These are phyloP conservation scores for Carex myosuroides DNA, from an alignment of 176 grass and related monocot genomes.

Conservation along the genomic window DNA sequence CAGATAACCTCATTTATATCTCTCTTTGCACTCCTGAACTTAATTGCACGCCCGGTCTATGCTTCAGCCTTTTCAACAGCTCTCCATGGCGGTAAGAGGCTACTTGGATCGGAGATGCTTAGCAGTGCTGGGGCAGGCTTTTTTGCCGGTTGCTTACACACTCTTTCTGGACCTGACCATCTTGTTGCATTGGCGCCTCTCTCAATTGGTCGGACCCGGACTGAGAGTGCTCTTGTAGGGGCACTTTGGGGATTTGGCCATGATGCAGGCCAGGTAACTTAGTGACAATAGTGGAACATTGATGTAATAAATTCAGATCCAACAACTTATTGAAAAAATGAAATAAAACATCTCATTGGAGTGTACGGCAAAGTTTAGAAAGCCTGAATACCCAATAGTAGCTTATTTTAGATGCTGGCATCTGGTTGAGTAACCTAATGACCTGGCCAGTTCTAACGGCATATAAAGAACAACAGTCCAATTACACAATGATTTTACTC, in stretches of 20 bases:
- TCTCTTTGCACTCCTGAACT: conserved; percentile 4
- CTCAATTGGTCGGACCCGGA: conserved; percentile 70
- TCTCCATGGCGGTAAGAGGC: conserved; percentile 28
- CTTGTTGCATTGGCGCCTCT: conserved; percentile 84
- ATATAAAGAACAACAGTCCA: too few relatives aligned
- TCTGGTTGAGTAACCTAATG: not conserved
- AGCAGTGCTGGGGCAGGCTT: conserved; percentile 88
- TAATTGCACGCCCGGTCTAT: conserved; percentile 33
- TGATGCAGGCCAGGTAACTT: conserved; percentile 56
- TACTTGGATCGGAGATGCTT: conserved; percentile 55
- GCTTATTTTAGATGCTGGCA: not conserved
- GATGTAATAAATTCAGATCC: not conserved
- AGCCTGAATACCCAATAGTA: not conserved
- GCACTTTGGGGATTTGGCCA: conserved; percentile 99
- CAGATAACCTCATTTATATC: conserved; percentile 9
- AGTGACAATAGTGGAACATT: not conserved
- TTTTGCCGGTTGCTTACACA: conserved; percentile 92
- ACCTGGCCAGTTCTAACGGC: not conserved
- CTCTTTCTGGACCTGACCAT: conserved; percentile 93
- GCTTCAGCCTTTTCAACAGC: conserved; percentile 40
- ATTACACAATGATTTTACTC: not conserved
- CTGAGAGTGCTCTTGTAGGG: conserved; percentile 86
- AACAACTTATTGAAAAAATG: not conserved
- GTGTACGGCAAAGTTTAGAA: not conserved
- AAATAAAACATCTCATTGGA: not conserved